Conservation (phyloP, 441 rosid species). For the Populus hybrid region DNA sequence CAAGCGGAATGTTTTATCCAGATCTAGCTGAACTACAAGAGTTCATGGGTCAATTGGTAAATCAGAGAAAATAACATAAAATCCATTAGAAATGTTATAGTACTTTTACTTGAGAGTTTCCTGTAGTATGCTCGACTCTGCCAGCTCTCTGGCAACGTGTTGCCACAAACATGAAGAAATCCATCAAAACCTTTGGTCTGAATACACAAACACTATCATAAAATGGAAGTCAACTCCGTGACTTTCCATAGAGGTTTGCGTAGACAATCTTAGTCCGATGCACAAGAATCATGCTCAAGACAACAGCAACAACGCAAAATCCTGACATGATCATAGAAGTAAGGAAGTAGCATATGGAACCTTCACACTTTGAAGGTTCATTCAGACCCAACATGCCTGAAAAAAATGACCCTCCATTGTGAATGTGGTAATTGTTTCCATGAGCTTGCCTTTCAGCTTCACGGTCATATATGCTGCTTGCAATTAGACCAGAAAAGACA, state of each 20-base stretch:
- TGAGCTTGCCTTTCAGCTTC: no score
- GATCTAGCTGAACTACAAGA: no score
- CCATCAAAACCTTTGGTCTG: conserved; percentile 10
- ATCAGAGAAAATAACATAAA: no score
- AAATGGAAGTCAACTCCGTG: conserved; percentile 34
- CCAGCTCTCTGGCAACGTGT: neutral
- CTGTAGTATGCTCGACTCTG: conserved; percentile 2
- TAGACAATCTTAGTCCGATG: conserved; percentile 73
- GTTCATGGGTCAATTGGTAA: no score
- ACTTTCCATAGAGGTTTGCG: conserved; percentile 67
- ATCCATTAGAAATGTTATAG: no score
- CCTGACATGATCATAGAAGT: conserved; percentile 42
- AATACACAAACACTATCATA: conserved; percentile 1
- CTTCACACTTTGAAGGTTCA: conserved; percentile 65
- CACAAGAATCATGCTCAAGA: conserved; percentile 82
- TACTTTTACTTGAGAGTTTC: neutral
- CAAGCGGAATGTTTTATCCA: no score
- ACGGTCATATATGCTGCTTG: no score
- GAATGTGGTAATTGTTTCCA: no score
- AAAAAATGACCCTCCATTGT: conserved; percentile 1
- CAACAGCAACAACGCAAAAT: conserved; percentile 3
- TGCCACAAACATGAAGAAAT: conserved; percentile 8
- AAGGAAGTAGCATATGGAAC: conserved; percentile 78
- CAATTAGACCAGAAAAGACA: no score
- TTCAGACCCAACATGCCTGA: conserved; percentile 33